Base-by-base conservation (phyloP, 164 flowering plant genomes). In the Litsea cubeba region DNA sequence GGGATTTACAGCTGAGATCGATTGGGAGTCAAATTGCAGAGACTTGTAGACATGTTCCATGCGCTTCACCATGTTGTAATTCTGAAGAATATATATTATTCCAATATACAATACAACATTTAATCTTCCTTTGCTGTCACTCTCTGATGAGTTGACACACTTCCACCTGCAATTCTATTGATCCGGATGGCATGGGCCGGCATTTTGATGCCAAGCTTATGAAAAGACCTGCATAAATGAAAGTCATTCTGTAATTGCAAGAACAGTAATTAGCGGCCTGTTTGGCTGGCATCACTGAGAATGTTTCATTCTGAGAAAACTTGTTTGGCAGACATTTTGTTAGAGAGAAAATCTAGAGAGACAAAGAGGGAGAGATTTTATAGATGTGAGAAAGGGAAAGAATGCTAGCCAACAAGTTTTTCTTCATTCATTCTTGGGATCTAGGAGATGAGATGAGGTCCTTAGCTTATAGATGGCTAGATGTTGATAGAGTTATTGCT, bases 41-140 rank as follows among this genome's bases (percentile, higher is more conserved):
- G 85, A 79, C 74, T 87, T 84, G 81, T 79, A 84, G 40, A 76
- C 77, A 73, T 81, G 84, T 76, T 87, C 88, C 7, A 85, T 51
- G 1, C 81, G 76, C 77, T 87, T 87, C 46, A 22, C 65, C 75
- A 82, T 40, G 40, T 75, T 76, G 79, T 87, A 85, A 15, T 80
- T 76, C 50, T 87, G 85, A n/a, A 81, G 77, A 50, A 81, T 78
- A 58, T 87, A 87, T 24, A 85, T 79, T 26, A 87, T 85, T 69
- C 83, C 87, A 30, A 84, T 77, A 50, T 69, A 81, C 32, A 87
- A 67, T 12, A 66, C 40, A 28, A 84, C 88, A 66, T 85, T 74
- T 68, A 67, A 67, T 35, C 25, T 20, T 82, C 73, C 35, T 7
- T 49, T 5, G 30, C 32, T 5, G 72, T 68, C 6, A 17, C 60